Percentiles rank a stretch among this genome's conserved stretches.
Conservation (phyloP, 176 grass and related monocot species). For the Sorghum bicolor region DNA sequence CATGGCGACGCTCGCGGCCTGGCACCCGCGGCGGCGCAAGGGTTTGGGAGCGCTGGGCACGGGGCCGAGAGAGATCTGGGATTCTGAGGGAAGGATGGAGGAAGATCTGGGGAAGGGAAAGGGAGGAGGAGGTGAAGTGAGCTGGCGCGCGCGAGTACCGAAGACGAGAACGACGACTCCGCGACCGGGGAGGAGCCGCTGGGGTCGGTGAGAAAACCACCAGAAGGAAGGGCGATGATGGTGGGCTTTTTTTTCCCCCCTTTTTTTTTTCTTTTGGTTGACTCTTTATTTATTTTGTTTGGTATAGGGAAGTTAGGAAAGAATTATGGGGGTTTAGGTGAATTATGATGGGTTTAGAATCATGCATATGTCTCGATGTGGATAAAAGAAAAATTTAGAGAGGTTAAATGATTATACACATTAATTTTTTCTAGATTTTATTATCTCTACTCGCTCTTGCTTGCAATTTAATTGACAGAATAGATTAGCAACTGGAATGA, state of each 20-base stretch:
- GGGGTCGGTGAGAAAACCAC: background rate
- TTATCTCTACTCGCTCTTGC: no score
- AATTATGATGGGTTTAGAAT: no score
- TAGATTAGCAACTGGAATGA: no score
- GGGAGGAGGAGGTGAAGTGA: conserved; percentile 11
- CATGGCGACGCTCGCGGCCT: conserved; percentile 51
- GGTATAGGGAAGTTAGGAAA: no score
- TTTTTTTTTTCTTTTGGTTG: background rate
- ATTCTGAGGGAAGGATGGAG: conserved; percentile 4
- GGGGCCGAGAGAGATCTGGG: background rate
- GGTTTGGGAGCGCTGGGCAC: conserved; percentile 4
- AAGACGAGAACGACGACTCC: conserved; percentile 35
- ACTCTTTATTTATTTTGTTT: background rate
- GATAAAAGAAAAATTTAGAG: no score
- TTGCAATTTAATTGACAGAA: no score
- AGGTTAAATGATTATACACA: no score
- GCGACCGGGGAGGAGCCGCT: background rate
- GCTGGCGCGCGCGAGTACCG: conserved; percentile 39
- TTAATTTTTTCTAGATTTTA: no score
- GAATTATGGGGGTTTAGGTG: no score
- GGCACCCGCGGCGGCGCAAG: conserved; percentile 28
- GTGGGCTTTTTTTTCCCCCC: background rate
- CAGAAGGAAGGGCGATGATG: background rate
- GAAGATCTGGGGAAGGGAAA: conserved; percentile 35
- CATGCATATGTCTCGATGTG: no score